A percentile compares a stretch with the other conserved stretches of the same genome.
Conservation (phyloP, 345 rosid genomes). For the Melastoma malabathricum region DNA sequence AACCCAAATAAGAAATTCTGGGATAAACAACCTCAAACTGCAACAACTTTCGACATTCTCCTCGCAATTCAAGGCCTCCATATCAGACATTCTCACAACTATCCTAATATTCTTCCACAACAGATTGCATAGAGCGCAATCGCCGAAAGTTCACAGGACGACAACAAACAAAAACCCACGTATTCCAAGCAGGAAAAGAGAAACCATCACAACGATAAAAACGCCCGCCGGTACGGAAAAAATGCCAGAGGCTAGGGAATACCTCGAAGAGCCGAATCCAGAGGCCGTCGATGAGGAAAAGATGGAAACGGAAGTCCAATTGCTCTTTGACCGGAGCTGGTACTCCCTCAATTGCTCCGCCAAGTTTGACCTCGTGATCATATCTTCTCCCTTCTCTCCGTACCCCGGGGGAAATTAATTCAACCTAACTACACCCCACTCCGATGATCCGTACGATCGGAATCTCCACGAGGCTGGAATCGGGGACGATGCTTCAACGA, state of each 20-base stretch:
- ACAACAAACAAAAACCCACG: too few species aligned
- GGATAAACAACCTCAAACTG: too few species aligned
- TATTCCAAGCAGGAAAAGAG: not conserved
- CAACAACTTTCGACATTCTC: too few species aligned
- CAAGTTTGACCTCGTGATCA: constrained; percentile 95
- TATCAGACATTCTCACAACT: too few species aligned
- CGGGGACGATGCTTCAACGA: not conserved
- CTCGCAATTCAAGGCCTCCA: too few species aligned
- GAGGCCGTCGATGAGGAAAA: constrained; percentile 34
- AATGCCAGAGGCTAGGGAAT: constrained; percentile 1
- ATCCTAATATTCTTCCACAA: too few species aligned
- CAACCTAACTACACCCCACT: not conserved
- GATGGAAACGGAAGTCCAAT: constrained; percentile 95
- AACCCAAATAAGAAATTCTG: too few species aligned
- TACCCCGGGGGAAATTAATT: not conserved
- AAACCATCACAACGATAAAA: not conserved
- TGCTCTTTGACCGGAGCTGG: constrained; percentile 90
- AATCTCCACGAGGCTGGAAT: constrained; percentile 1
- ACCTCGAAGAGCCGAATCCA: constrained; percentile 69
- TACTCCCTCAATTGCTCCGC: constrained; percentile 90
- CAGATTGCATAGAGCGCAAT: too few species aligned
- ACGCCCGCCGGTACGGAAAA: not conserved
- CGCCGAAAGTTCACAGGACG: too few species aligned
- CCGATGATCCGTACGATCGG: not conserved
- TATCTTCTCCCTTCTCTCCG: constrained; percentile 12